Conservation (phyloP, 148 eudicot species). For the Arbutus unedo region DNA sequence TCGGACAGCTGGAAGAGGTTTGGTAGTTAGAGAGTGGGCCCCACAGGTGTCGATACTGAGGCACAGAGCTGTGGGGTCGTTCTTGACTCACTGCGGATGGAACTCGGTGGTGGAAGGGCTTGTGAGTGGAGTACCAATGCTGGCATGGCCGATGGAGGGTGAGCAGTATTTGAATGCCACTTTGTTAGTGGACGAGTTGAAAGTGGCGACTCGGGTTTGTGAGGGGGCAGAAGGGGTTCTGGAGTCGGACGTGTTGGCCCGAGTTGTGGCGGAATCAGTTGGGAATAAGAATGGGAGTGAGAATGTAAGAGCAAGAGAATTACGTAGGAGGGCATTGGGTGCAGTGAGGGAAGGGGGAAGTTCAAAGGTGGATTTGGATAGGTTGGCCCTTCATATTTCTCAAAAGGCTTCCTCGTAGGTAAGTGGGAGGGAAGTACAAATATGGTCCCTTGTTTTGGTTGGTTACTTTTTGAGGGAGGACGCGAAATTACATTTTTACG, state of each 20-base stretch:
- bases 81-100: constrained; percentile 74
- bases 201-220: constrained; percentile 34
- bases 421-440: too few relatives aligned
- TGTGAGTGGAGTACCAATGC: constrained; percentile 48
- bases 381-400: constrained; percentile 16
- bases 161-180: constrained; percentile 62
- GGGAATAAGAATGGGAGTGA: constrained; percentile 4
- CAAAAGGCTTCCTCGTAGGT: not conserved
- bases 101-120: constrained; percentile 67
- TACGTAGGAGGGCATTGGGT: constrained; percentile 22
- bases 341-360: constrained; percentile 29
- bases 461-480: too few relatives aligned
- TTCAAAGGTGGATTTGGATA: constrained; percentile 24
- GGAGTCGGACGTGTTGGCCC: constrained; percentile 39
- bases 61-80: constrained; percentile 56
- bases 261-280: constrained; percentile 9
- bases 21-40: constrained; percentile 52
- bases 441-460: too few relatives aligned
- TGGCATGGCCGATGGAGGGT: constrained; percentile 73
- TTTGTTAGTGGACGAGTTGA: constrained; percentile 50
- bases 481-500: too few relatives aligned
- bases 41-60: constrained; percentile 54
- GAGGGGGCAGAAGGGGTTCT: constrained; percentile 51
- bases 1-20: constrained; percentile 35
- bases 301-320: constrained; percentile 17